A percentile compares a stretch with the other conserved stretches of the same genome.
Conservation (phyloP, 768 basidiomycete genomes). For the Dioszegia aurantiaca region DNA sequence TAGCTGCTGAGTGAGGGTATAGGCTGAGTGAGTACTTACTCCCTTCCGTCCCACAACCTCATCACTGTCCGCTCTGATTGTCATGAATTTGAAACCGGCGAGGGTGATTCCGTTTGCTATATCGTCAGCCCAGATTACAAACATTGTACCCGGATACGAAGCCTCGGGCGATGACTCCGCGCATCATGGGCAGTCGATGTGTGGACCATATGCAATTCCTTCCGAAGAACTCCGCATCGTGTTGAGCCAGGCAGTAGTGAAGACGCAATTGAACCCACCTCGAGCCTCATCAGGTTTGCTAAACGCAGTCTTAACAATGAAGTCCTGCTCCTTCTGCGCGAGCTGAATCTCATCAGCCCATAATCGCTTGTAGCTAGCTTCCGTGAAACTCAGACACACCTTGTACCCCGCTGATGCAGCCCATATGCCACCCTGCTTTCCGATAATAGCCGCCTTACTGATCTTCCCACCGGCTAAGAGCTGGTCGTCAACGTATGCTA, state of each 20-base stretch:
- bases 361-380: too few relatives aligned
- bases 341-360: slow-evolving; percentile 58
- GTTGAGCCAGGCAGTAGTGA: too few relatives aligned
- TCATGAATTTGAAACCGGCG: slow-evolving; percentile 72
- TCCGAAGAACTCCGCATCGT: background rate
- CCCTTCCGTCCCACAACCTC: slow-evolving; percentile 73
- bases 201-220: background rate
- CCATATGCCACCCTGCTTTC: slow-evolving; percentile 74
- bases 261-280: slow-evolving; percentile 31
- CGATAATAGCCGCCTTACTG: slow-evolving; percentile 72
- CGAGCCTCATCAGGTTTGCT: slow-evolving; percentile 54
- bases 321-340: slow-evolving; percentile 63
- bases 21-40: slow-evolving; percentile 55
- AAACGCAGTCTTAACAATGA: slow-evolving; percentile 58
- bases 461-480: slow-evolving; percentile 73
- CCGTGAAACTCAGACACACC: background rate
- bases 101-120: slow-evolving; percentile 63
- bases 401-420: slow-evolving; percentile 62
- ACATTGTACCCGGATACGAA: background rate
- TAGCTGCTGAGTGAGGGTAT: background rate
- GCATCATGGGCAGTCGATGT: too few relatives aligned
- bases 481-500: slow-evolving; percentile 79
- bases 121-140: background rate
- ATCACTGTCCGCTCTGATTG: slow-evolving; percentile 57
- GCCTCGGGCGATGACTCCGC: too few relatives aligned